Evolutionary conservation across 352 stramenopile genomes (phyloP).

Genomic region (Globisporangium takayamanum): DNA sequence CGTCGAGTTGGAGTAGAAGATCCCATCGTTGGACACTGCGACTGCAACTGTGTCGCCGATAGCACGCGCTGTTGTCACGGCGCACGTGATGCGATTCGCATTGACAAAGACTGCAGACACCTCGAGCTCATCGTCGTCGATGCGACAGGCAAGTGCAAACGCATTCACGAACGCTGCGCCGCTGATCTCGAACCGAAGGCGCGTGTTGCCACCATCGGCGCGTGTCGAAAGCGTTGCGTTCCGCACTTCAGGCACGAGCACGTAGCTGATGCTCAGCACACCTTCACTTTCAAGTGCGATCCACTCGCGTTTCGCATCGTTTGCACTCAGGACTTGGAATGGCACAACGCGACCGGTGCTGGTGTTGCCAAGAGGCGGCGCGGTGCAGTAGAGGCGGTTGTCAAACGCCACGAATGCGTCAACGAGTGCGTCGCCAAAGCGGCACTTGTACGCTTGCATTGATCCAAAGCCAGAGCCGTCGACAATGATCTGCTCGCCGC

Average conservation of each 20-base stretch:
- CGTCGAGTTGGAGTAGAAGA: conserved; percentile 19
- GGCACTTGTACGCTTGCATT: conserved; percentile 15
- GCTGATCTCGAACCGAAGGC: neutral
- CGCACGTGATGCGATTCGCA: conserved; percentile 14
- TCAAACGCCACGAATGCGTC: conserved; percentile 17
- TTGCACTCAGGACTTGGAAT: conserved; percentile 1
- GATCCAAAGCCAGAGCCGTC: conserved; percentile 23
- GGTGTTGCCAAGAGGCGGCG: conserved; percentile 9
- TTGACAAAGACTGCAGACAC: conserved; percentile 6
- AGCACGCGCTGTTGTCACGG: neutral
- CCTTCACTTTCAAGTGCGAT: conserved; percentile 2
- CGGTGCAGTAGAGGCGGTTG: conserved; percentile 24
- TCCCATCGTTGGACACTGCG: conserved; percentile 28
- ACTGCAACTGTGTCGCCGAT: conserved; percentile 14
- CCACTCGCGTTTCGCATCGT: neutral
- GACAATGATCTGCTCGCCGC: conserved; percentile 21
- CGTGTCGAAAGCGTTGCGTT: conserved; percentile 9
- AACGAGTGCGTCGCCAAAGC: conserved; percentile 20
- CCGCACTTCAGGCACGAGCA: conserved; percentile 18
- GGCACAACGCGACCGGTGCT: neutral
- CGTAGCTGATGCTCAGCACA: conserved; percentile 18
- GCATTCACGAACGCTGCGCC: neutral
- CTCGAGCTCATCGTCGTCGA: conserved; percentile 7
- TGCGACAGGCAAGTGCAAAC: conserved; percentile 1
- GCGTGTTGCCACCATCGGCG: neutral